Conservation (phyloP, 2,329 filamentous ascomycete species). For the Botrytis hyacinthi region DNA sequence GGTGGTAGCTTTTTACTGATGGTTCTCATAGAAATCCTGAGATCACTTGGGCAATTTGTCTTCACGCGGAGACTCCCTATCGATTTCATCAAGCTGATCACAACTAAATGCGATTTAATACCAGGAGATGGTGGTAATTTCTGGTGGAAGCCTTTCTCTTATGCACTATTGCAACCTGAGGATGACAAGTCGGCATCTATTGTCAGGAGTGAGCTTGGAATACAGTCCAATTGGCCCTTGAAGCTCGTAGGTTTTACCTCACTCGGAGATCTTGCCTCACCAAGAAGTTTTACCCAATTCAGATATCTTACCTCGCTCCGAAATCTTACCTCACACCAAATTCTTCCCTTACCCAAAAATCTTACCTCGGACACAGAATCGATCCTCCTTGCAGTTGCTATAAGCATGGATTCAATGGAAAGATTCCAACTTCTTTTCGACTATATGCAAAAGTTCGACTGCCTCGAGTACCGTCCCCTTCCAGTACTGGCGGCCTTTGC, state of each 20-base stretch:
- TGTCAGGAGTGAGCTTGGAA: neutral
- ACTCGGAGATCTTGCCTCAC: too few relatives aligned
- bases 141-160: neutral
- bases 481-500: neutral
- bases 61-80: too few relatives aligned
- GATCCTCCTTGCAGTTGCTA: neutral
- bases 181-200: neutral
- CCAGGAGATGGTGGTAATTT: neutral
- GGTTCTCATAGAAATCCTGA: neutral
- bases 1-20: neutral
- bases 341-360: too few relatives aligned
- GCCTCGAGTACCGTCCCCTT: rapidly evolving
- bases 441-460: neutral
- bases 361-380: rapidly evolving
- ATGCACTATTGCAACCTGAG: neutral
- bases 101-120: neutral
- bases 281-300: too few relatives aligned
- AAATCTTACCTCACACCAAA: too few relatives aligned
- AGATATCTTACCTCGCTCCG: too few relatives aligned
- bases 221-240: neutral
- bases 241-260: too few relatives aligned
- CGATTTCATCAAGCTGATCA: neutral
- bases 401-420: neutral
- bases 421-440: neutral
- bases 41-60: too few relatives aligned